Evolutionary conservation across 108 stramenopile genomes (phyloP).

Genomic region (Nannochloropsis salina): DNA sequence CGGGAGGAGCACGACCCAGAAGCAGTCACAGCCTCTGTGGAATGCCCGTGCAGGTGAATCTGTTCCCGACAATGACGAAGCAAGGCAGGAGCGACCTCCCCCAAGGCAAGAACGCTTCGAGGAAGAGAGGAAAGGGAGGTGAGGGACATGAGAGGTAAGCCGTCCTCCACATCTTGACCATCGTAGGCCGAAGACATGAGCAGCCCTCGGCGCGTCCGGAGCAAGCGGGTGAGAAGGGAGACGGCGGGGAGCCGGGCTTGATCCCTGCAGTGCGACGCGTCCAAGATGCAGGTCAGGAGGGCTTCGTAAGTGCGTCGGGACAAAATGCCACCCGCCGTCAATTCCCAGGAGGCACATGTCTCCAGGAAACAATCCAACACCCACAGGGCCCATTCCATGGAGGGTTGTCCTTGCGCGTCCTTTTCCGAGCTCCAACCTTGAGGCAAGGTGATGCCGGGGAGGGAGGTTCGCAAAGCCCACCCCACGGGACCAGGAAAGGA

Average conservation of each 20-base stretch:
- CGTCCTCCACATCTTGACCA: background rate
- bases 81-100: background rate
- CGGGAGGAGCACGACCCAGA: background rate
- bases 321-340: background rate
- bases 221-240: background rate
- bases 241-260: background rate
- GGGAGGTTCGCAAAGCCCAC: background rate
- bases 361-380: background rate
- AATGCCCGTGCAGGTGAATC: background rate
- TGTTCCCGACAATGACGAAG: background rate
- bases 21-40: background rate
- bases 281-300: background rate
- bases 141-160: background rate
- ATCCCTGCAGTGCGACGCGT: background rate
- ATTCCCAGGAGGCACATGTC: background rate
- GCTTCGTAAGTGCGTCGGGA: background rate
- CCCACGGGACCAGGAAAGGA: background rate
- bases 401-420: background rate
- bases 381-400: background rate
- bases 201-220: background rate
- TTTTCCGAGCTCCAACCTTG: background rate
- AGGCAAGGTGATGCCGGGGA: background rate
- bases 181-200: background rate
- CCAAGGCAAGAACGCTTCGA: background rate
- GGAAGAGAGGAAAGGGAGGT: background rate